Percentiles rank a stretch among this genome's conserved stretches.
These are phyloP conservation scores for Cadophora sp. DNA, from an alignment of 2,329 filamentous ascomycete genomes.

Conservation along the genomic window DNA sequence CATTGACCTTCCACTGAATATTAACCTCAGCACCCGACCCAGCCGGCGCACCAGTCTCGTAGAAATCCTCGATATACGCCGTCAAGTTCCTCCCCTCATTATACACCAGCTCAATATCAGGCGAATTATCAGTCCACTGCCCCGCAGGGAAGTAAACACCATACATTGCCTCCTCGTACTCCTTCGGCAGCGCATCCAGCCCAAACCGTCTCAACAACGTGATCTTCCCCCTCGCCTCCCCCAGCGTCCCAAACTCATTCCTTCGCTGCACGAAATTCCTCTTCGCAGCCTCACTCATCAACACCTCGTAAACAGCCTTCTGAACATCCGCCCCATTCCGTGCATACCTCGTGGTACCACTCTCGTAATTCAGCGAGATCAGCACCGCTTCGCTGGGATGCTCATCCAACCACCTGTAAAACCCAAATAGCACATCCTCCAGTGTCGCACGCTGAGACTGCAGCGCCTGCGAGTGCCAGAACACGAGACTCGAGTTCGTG, in stretches of 20 bases:
- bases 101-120: constrained; percentile 50
- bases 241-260: constrained; percentile 60
- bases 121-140: constrained; percentile 52
- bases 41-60: constrained; percentile 46
- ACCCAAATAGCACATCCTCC: constrained; percentile 53
- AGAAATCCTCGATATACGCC: constrained; percentile 58
- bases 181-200: constrained; percentile 54
- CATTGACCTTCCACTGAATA: constrained; percentile 53
- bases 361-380: constrained; percentile 56
- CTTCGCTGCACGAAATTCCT: constrained; percentile 49
- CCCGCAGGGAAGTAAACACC: constrained; percentile 54
- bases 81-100: constrained; percentile 47
- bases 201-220: constrained; percentile 84
- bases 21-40: constrained; percentile 46
- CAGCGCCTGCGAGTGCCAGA: constrained; percentile 55
- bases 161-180: constrained; percentile 48
- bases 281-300: constrained; percentile 49
- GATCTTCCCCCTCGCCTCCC: constrained; percentile 80
- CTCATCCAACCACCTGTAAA: constrained; percentile 55
- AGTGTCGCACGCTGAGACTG: constrained; percentile 52
- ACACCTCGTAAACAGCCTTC: constrained; percentile 45
- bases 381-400: constrained; percentile 54
- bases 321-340: constrained; percentile 48
- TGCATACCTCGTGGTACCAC: constrained; percentile 43
- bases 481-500: constrained; percentile 52